phyloP scores from a whole-genome alignment of 73 alveolate species.

The Symbiodinium pilosum region DNA sequence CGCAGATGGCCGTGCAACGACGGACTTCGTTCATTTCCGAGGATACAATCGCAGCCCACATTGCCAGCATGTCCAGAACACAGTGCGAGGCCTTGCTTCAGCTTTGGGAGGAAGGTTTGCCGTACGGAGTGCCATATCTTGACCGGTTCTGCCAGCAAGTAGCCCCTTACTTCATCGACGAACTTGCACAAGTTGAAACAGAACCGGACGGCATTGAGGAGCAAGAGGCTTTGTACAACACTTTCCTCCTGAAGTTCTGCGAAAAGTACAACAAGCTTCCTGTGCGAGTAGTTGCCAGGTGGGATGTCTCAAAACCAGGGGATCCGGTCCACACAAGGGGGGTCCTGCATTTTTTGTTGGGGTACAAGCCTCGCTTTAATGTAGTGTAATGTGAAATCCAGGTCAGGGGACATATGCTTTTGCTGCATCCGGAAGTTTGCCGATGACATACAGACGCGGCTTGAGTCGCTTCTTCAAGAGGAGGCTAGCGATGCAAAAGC shows the following conservation, averaged over 20 bases:
- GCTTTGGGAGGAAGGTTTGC: constrained; percentile 18
- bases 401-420: background rate
- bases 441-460: background rate
- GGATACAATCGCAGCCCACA: background rate
- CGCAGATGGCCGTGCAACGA: background rate
- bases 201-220: background rate
- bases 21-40: background rate
- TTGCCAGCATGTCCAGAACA: background rate
- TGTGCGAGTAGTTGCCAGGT: background rate
- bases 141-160: background rate
- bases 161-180: background rate
- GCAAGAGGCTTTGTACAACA: background rate
- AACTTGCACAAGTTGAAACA: background rate
- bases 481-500: background rate
- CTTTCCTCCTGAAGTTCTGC: background rate
- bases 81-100: background rate
- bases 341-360: no score
- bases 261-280: constrained; percentile 4
- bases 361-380: no score
- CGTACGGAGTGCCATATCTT: background rate
- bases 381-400: no score
- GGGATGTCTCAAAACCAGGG: no score
- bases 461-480: background rate
- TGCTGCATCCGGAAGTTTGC: constrained; percentile 1
- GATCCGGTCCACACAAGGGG: no score